These are phyloP conservation scores for Malus sylvestris DNA, from an alignment of 306 rosid genomes.

Conservation along the genomic window DNA sequence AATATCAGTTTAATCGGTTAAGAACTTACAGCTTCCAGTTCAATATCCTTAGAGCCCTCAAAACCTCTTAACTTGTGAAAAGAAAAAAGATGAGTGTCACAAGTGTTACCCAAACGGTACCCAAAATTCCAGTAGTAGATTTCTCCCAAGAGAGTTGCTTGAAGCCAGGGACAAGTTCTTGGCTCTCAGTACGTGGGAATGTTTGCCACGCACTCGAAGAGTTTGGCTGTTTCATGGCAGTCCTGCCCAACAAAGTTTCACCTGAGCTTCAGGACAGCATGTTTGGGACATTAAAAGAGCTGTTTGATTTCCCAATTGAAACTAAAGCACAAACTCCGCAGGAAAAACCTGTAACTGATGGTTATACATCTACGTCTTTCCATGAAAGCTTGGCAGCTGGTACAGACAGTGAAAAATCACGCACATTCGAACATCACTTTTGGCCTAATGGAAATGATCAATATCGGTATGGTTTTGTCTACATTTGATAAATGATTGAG, in stretches of 20 bases:
- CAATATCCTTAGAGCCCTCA: too few relatives aligned
- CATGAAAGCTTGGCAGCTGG: too few relatives aligned
- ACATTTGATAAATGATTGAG: too few relatives aligned
- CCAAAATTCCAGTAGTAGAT: background rate
- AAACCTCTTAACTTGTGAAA: background rate
- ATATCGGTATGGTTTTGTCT: background rate
- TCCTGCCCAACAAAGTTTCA: background rate
- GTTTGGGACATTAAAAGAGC: background rate
- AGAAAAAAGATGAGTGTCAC: background rate
- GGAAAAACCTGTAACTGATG: background rate
- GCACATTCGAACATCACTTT: conserved; percentile 1
- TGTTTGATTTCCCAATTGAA: conserved; percentile 11
- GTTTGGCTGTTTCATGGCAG: conserved; percentile 15
- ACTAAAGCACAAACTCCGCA: too few relatives aligned
- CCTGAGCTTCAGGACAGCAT: background rate
- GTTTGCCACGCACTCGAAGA: conserved; percentile 16
- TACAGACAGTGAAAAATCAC: too few relatives aligned
- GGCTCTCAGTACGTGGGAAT: conserved; percentile 6
- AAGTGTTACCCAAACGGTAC: background rate
- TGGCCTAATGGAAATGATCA: conserved; percentile 27
- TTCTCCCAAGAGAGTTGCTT: background rate
- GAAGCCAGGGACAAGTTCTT: background rate
- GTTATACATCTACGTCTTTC: conserved; percentile 1
- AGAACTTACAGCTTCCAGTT: too few relatives aligned
- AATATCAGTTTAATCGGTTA: too few relatives aligned